phyloP scores from a whole-genome alignment of 2,329 filamentous ascomycete species.

The Pleoardoris graminearum region DNA sequence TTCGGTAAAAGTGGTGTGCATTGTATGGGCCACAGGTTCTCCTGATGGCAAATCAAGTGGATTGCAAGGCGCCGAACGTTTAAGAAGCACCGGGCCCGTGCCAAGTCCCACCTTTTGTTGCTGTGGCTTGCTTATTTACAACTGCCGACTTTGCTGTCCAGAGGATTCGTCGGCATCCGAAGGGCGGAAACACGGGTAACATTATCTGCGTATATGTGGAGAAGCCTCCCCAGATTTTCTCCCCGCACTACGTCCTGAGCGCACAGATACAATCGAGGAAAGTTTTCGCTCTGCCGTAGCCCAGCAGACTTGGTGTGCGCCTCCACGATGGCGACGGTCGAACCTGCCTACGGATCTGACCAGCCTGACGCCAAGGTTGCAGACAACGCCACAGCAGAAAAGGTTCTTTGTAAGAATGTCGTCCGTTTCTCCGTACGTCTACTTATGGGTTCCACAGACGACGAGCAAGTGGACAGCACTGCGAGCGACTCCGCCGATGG shows the following conservation, averaged over 20 bases:
- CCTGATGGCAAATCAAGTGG: slow-evolving; percentile 25
- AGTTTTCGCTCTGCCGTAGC: neutral
- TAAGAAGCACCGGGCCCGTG: slow-evolving; percentile 23
- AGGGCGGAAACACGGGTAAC: slow-evolving; percentile 2
- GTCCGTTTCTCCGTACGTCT: neutral
- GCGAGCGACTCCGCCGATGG: slow-evolving; percentile 38
- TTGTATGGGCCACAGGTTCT: slow-evolving; percentile 18
- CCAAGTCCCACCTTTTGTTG: slow-evolving; percentile 8
- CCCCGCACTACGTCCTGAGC: slow-evolving; percentile 1
- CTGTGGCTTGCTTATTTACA: slow-evolving; percentile 21
- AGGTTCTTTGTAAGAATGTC: slow-evolving; percentile 25
- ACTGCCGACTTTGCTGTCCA: slow-evolving; percentile 34
- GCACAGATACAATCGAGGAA: neutral
- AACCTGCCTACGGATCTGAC: neutral
- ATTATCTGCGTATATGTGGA: slow-evolving; percentile 27
- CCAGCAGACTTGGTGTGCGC: neutral
- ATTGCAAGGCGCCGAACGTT: slow-evolving; percentile 12
- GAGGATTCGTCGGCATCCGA: slow-evolving; percentile 10
- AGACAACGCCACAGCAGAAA: slow-evolving; percentile 25
- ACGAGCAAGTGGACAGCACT: slow-evolving; percentile 23
- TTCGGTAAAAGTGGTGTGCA: slow-evolving; percentile 26
- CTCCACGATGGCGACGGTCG: neutral
- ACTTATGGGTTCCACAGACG: slow-evolving; percentile 22
- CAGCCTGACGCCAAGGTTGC: neutral
- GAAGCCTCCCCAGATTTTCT: slow-evolving; percentile 33